Evolutionary conservation across 2,329 filamentous ascomycete species (phyloP), one percentile per base, ranked within the genome.

Genomic region (Beauveria pseudobassiana): DNA sequence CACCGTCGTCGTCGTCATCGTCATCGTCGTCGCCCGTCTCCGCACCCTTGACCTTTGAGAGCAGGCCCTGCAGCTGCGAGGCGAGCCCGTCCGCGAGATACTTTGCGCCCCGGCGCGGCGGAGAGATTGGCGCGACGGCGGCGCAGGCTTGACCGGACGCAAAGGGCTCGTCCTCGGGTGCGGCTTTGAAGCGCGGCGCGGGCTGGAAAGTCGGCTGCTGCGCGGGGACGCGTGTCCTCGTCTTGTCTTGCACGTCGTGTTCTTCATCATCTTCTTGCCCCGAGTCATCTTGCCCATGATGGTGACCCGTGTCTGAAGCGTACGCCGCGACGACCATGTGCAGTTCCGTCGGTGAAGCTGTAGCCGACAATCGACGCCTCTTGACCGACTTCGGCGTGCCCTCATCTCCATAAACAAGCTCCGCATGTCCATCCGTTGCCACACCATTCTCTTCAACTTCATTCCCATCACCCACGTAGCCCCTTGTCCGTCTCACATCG

Each of bases 31-130:
- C 9, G 52, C 43, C 53, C 43, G 67, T 67, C 18, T 72, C 69
- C 71, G 70, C 72, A 12, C 72, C 72, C 63, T 73, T 76, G 26
- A 77, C 69, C 24, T 77, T 74, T 0, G 76, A 76, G 10, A 78
- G 67, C 74, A 75, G 76, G 16, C 72, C 71, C 63, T 78, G 76
- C 7, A 78, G 67, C 50, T 71, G 70, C 2, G 75, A 72, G 1
- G 76, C 76, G 24, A 78, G 66, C 0, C 76, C 76, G 20, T 72
- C 71, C 4, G 72, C 56, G 0, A 76, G 24, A 34, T 76, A 78
- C 59, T 67, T 72, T 14, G 64, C 68, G 18, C 74, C 73, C 4
- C 63, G 60, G 43, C 73, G 69, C 1, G 71, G 75, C 2, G 75
- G 75, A 2, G 75, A 75, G 50, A 76, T 75, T 1, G 18, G 49